phyloP scores from a whole-genome alignment of 1,284 basidiomycete genomes.

The Fomitiporia mediterranea region DNA sequence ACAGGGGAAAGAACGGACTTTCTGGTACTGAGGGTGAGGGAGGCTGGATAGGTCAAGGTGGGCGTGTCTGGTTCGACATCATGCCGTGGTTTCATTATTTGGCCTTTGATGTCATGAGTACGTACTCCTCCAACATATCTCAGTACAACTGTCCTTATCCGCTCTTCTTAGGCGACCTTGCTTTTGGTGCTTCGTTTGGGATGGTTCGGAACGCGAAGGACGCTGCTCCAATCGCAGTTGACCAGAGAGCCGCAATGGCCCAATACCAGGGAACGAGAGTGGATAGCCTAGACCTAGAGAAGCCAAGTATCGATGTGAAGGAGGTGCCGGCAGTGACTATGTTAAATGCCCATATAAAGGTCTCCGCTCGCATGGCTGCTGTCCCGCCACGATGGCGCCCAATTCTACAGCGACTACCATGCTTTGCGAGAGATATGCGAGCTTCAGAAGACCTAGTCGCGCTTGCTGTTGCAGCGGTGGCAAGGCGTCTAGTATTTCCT shows the following conservation, averaged over 20 bases:
- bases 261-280: constrained; percentile 52
- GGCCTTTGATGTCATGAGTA: constrained; percentile 83
- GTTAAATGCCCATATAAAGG: constrained; percentile 88
- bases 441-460: constrained; percentile 54
- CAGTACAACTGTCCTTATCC: too few relatives aligned
- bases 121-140: too few relatives aligned
- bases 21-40: constrained; percentile 61
- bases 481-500: constrained; percentile 12
- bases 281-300: constrained; percentile 74
- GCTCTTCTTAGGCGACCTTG: constrained; percentile 75
- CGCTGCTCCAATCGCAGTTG: constrained; percentile 57
- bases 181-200: constrained; percentile 85
- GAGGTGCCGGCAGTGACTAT: constrained; percentile 73
- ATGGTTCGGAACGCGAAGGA: constrained; percentile 80
- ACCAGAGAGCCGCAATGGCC: constrained; percentile 47
- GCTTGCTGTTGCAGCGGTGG: constrained; percentile 67
- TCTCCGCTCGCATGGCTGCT: constrained; percentile 78
- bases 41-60: constrained; percentile 57
- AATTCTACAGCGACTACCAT: constrained; percentile 57
- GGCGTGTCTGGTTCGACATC: constrained; percentile 69
- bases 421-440: constrained; percentile 79
- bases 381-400: constrained; percentile 73
- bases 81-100: constrained; percentile 77
- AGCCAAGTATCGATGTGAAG: constrained; percentile 54
- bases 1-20: constrained; percentile 46